A percentile compares a stretch with the other conserved stretches of the same genome.
phyloP scores from a whole-genome alignment of 257 asterid species.

The Solanum dulcamara region DNA sequence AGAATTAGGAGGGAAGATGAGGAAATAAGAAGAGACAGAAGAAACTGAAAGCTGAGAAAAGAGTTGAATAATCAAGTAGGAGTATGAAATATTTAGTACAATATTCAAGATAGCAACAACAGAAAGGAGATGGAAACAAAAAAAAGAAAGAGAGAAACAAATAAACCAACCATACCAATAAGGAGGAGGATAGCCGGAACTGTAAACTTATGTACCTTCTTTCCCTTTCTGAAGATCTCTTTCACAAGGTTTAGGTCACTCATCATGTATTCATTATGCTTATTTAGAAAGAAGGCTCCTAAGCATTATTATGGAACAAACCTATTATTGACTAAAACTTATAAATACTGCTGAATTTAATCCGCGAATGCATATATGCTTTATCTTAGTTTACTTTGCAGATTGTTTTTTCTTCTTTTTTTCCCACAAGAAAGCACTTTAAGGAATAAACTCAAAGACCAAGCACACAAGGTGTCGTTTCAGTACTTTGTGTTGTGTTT shows the following conservation, averaged over 20 bases:
- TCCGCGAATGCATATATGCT: neutral
- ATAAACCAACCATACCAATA: neutral
- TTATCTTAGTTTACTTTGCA: neutral
- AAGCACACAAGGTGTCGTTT: neutral
- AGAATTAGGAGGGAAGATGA: neutral
- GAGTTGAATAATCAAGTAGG: no score
- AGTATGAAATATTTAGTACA: no score
- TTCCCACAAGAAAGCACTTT: neutral
- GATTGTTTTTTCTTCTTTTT: neutral
- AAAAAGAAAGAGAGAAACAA: neutral
- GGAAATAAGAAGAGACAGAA: neutral
- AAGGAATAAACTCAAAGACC: neutral
- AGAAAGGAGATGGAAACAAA: neutral
- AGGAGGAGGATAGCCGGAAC: neutral
- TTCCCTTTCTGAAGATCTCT: neutral
- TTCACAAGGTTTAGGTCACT: neutral
- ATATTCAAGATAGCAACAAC: no score
- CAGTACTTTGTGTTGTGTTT: neutral
- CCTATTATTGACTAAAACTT: neutral
- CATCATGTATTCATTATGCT: neutral
- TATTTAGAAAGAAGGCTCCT: neutral
- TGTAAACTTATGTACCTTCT: neutral
- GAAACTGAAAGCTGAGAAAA: neutral
- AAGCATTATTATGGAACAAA: neutral
- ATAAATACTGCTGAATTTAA: neutral